Evolutionary conservation across 2,329 filamentous ascomycete genomes (phyloP).

Genomic region (Akanthomyces dipterigenus): DNA sequence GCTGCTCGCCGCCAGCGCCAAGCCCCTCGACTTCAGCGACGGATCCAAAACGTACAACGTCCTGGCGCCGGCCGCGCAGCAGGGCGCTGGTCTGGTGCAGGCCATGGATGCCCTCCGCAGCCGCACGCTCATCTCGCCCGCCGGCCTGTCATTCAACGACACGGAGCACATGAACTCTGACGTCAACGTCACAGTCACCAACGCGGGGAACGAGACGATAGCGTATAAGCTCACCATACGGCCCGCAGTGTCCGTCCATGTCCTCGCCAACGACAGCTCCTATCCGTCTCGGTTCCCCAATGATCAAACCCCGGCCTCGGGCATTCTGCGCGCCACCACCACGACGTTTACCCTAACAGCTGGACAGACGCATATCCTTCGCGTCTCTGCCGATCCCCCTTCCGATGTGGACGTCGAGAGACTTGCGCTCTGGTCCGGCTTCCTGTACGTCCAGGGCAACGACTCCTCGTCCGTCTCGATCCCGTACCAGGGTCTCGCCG

Average conservation of each 20-base stretch:
- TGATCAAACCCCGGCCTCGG: constrained; percentile 32
- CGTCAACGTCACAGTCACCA: constrained; percentile 48
- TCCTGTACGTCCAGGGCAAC: constrained; percentile 31
- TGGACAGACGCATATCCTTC: constrained; percentile 36
- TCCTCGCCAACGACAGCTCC: constrained; percentile 27
- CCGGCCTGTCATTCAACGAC: constrained; percentile 51
- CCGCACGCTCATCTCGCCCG: constrained; percentile 39
- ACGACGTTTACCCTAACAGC: constrained; percentile 36
- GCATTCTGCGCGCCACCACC: constrained; percentile 34
- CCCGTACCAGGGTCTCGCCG: constrained; percentile 28
- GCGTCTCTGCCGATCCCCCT: constrained; percentile 42
- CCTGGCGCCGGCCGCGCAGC: constrained; percentile 50
- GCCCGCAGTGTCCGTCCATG: constrained; percentile 47
- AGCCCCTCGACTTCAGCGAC: constrained; percentile 42
- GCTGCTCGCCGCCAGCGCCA: constrained; percentile 43
- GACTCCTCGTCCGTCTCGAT: constrained; percentile 26
- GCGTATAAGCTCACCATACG: constrained; percentile 46
- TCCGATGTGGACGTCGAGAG: constrained; percentile 24
- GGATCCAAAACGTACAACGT: constrained; percentile 28
- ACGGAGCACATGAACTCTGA: constrained; percentile 44
- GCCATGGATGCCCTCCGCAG: constrained; percentile 46
- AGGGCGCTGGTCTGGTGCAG: constrained; percentile 48
- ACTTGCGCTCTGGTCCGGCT: constrained; percentile 37
- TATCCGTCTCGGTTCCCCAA: constrained; percentile 39
- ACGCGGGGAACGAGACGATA: constrained; percentile 40